A percentile compares a stretch with the other conserved stretches of the same genome.
Evolutionary conservation across 768 basidiomycete genomes (phyloP).

Genomic region (Serendipita indica): DNA sequence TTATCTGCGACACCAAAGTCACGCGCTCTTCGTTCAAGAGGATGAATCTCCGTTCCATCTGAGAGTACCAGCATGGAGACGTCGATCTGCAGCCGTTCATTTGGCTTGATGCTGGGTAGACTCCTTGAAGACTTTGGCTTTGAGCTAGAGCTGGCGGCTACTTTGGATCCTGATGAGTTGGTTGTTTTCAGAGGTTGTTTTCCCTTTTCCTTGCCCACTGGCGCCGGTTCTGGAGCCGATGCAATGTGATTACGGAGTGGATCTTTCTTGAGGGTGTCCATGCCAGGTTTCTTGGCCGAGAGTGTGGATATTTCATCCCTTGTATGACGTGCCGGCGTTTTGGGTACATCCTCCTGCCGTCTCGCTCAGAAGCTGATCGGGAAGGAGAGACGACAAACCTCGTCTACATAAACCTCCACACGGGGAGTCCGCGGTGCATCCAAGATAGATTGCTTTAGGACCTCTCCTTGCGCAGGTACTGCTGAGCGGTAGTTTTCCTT

Average conservation of each 20-base stretch:
- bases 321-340: background rate
- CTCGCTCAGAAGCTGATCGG: background rate
- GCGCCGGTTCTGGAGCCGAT: background rate
- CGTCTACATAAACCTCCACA: constrained; percentile 1
- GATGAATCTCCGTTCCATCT: constrained; percentile 37
- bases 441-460: background rate
- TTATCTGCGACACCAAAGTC: constrained; percentile 73
- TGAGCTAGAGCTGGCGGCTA: background rate
- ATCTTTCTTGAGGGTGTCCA: background rate
- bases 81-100: constrained; percentile 2
- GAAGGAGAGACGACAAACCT: background rate
- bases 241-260: background rate
- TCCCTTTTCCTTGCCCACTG: background rate
- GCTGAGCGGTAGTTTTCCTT: constrained; percentile 8
- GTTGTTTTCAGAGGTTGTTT: background rate
- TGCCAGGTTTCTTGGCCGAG: constrained; percentile 2
- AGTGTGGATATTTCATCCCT: background rate
- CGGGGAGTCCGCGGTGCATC: background rate
- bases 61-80: constrained; percentile 36
- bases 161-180: background rate
- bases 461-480: background rate
- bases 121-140: background rate
- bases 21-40: constrained; percentile 34
- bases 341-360: background rate
- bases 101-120: constrained; percentile 5